Conservation (phyloP, 331 rosid genomes). For the Spiraea crenata region DNA sequence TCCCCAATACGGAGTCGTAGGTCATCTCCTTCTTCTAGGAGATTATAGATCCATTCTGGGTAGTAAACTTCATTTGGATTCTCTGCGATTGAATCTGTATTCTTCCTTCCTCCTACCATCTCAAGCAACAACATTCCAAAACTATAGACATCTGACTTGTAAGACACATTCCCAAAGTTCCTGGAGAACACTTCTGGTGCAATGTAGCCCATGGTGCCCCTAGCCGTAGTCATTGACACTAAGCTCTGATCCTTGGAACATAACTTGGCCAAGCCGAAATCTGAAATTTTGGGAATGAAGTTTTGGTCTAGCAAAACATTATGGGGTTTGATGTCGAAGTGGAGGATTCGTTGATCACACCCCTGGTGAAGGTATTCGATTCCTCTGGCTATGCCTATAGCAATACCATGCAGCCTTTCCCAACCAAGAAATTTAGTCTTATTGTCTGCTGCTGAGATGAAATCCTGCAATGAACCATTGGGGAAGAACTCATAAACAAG, state of each 20-base stretch:
- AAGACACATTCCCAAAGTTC: constrained; percentile 13
- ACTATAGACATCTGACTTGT: constrained; percentile 17
- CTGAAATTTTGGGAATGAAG: constrained; percentile 8
- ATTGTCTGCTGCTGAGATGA: constrained; percentile 8
- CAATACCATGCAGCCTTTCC: constrained; percentile 14
- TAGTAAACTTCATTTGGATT: neutral
- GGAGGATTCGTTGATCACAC: constrained; percentile 10
- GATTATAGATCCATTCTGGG: constrained; percentile 19
- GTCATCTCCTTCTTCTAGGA: neutral
- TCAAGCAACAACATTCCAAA: constrained; percentile 9
- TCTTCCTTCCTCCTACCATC: constrained; percentile 15
- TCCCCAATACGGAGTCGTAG: neutral
- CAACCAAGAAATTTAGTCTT: constrained; percentile 1
- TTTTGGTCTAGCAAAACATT: constrained; percentile 6
- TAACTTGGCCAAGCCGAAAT: constrained; percentile 21
- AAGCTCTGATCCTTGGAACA: constrained; percentile 20
- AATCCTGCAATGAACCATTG: constrained; percentile 12
- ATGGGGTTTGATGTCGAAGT: constrained; percentile 14
- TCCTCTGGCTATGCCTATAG: constrained; percentile 18
- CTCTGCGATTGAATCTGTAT: neutral
- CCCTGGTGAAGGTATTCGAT: constrained; percentile 11
- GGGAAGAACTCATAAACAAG: constrained; percentile 17
- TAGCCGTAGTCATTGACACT: constrained; percentile 21
- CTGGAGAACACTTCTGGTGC: constrained; percentile 25
- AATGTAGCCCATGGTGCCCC: constrained; percentile 14